Conservation (phyloP, 805 yeast genomes). For the Metahyphopichia silvanorum region DNA sequence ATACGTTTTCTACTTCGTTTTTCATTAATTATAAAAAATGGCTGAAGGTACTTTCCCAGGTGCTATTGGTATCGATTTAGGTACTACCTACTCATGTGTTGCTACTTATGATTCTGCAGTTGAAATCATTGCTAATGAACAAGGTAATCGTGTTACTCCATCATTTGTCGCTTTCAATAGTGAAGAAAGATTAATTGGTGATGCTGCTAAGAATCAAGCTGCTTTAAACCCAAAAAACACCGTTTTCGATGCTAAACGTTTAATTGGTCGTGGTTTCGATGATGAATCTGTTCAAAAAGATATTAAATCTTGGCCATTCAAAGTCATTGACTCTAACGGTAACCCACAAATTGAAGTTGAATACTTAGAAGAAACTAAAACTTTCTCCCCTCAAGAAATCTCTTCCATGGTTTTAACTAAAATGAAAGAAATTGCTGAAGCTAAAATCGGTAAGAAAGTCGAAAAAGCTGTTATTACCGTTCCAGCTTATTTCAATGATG, state of each 20-base stretch:
- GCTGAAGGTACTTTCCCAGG: constrained; percentile 99
- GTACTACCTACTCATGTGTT: constrained; percentile 51
- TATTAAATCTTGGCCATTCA: constrained; percentile 48
- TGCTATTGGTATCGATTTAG: constrained; percentile 56
- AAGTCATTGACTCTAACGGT: constrained; percentile 42
- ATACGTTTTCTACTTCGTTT: constrained; percentile 2
- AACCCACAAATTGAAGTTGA: constrained; percentile 47
- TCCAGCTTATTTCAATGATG: constrained; percentile 50
- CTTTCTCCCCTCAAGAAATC: constrained; percentile 48
- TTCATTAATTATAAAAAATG: constrained; percentile 41
- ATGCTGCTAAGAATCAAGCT: constrained; percentile 50
- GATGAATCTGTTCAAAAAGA: constrained; percentile 61
- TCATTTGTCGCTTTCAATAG: constrained; percentile 48
- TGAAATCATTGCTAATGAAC: constrained; percentile 50
- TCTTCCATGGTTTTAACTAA: constrained; percentile 49
- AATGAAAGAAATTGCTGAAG: constrained; percentile 77
- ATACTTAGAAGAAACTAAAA: constrained; percentile 45
- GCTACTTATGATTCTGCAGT: constrained; percentile 49
- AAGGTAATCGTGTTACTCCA: constrained; percentile 52
- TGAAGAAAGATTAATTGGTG: constrained; percentile 51
- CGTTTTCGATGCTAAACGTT: constrained; percentile 50
- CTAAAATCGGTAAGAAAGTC: constrained; percentile 78
- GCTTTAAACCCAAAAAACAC: constrained; percentile 50
- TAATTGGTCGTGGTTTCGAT: constrained; percentile 58
- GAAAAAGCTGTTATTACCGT: constrained; percentile 49